A percentile compares a stretch with the other conserved stretches of the same genome.
phyloP scores from a whole-genome alignment of 345 rosid species.

The Pistacia atlantica region DNA sequence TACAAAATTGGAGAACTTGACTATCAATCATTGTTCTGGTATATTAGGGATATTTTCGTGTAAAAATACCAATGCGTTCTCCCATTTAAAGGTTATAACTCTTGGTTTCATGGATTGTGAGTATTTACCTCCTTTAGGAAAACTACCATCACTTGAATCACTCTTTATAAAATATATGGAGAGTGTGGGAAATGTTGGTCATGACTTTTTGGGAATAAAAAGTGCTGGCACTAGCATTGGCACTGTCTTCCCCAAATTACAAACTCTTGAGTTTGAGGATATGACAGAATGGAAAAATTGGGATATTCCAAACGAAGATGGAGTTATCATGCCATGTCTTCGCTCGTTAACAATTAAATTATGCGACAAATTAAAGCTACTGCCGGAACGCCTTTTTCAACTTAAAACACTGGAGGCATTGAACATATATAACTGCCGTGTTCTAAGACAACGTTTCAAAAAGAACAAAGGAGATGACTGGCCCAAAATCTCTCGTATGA shows the following conservation, averaged over 20 bases:
- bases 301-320: neutral
- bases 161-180: accelerated
- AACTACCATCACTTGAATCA: neutral
- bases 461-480: neutral
- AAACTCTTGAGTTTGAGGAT: neutral
- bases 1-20: no score
- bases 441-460: neutral
- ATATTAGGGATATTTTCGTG: no score
- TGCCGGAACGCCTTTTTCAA: neutral
- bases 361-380: neutral
- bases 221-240: neutral
- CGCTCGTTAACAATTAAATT: neutral
- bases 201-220: slow-evolving; percentile 4
- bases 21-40: no score
- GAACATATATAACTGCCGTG: accelerated
- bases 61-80: no score
- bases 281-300: neutral
- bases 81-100: no score
- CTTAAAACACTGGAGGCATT: neutral
- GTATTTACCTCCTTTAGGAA: no score
- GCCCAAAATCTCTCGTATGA: neutral
- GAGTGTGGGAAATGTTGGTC: neutral
- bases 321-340: neutral
- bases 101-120: no score
- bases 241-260: neutral